phyloP scores from a whole-genome alignment of 129 eudicot genomes.

The Sambucus nigra region DNA sequence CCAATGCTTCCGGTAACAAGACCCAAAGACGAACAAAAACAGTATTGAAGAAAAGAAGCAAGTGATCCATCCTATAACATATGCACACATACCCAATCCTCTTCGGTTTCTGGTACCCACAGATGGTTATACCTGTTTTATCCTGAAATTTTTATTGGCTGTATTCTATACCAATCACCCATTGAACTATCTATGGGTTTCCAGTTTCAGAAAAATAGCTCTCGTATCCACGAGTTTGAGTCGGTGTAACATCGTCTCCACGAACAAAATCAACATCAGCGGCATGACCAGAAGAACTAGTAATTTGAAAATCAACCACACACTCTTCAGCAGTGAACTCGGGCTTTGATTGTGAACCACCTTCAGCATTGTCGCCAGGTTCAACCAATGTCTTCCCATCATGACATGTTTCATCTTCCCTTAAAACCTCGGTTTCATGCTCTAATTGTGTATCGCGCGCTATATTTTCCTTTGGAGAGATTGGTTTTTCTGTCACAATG shows the following conservation, averaged over 20 bases:
- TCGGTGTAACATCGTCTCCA: conserved; percentile 10
- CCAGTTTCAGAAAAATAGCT: conserved; percentile 6
- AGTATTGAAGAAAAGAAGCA: no score
- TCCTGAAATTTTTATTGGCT: background rate
- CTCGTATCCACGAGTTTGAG: conserved; percentile 1
- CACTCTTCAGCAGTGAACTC: conserved; percentile 2
- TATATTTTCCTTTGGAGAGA: background rate
- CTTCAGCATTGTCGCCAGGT: background rate
- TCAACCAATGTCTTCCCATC: background rate
- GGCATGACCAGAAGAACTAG: conserved; percentile 1
- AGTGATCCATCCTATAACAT: no score
- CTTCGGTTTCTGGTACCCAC: no score
- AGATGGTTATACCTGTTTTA: no score
- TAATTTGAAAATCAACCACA: conserved; percentile 1
- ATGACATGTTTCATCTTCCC: background rate
- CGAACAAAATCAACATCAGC: conserved; percentile 4
- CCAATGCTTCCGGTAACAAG: no score
- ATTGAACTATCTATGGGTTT: background rate
- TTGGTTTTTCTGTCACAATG: conserved; percentile 6
- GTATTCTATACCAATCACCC: background rate
- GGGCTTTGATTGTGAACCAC: background rate
- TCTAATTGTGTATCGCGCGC: background rate
- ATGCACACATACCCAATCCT: no score
- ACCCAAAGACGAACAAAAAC: no score
- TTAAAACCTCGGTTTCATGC: background rate